Percentiles rank a stretch among this genome's conserved stretches.
phyloP scores from a whole-genome alignment of 495 filamentous ascomycete species.

The Astrocystis sublimbata region DNA sequence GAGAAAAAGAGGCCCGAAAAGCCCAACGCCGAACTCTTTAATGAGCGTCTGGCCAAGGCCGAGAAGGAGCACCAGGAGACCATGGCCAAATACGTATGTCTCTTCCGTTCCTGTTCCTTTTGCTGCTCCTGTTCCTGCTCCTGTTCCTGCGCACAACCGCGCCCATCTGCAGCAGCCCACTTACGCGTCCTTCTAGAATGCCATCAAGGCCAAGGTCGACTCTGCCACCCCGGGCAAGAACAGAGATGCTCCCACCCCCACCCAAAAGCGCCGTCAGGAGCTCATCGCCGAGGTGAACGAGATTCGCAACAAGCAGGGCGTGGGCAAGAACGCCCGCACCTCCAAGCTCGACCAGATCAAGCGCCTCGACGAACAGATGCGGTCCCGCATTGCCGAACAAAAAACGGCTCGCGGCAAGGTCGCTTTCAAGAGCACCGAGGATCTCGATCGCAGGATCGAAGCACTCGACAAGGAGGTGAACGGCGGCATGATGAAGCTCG shows the following conservation, averaged over 20 bases:
- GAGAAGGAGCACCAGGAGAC: conserved; percentile 79
- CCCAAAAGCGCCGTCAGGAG: conserved; percentile 76
- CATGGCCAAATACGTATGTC: conserved; percentile 75
- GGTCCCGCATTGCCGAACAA: conserved; percentile 77
- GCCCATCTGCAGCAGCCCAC: neutral
- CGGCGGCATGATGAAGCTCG: conserved; percentile 83
- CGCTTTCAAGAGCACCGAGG: conserved; percentile 80
- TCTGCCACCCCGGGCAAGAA: conserved; percentile 64
- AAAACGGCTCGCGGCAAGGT: conserved; percentile 77
- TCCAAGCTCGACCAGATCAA: conserved; percentile 83
- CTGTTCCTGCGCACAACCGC: neutral
- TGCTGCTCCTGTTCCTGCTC: neutral
- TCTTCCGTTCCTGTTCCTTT: neutral
- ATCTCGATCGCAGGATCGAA: conserved; percentile 79
- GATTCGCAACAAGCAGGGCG: conserved; percentile 80
- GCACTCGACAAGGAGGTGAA: conserved; percentile 81
- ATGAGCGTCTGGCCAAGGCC: conserved; percentile 69
- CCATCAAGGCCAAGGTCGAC: conserved; percentile 82
- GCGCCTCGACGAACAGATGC: conserved; percentile 77
- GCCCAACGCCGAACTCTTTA: conserved; percentile 70
- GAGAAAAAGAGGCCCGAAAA: conserved; percentile 63
- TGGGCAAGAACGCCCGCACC: conserved; percentile 74
- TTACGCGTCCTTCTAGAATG: conserved; percentile 58
- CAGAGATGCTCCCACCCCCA: conserved; percentile 72
- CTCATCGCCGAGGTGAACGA: conserved; percentile 68